Conservation (phyloP, 768 basidiomycete species). For the Cantharellus cinnabarinus region DNA sequence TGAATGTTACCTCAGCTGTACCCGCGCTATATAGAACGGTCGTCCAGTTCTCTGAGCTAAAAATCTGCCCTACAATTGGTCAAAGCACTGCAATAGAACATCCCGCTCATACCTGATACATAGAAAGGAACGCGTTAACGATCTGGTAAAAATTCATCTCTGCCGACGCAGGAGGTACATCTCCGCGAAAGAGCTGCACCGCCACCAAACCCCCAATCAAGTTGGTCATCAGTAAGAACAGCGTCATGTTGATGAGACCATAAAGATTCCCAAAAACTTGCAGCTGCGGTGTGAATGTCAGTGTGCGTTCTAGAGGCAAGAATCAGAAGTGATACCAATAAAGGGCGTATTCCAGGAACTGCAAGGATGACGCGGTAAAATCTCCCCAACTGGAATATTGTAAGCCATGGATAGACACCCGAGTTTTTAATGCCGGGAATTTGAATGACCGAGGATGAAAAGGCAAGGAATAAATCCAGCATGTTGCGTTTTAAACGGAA, state of each 20-base stretch:
- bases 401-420: slow-evolving; percentile 67
- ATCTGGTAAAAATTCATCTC: slow-evolving; percentile 62
- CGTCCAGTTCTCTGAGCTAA: slow-evolving; percentile 94
- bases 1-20: slow-evolving; percentile 35
- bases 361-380: slow-evolving; percentile 87
- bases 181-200: slow-evolving; percentile 72
- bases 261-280: slow-evolving; percentile 85
- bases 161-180: slow-evolving; percentile 27
- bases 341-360: slow-evolving; percentile 73
- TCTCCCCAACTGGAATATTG: slow-evolving; percentile 61
- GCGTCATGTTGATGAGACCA: slow-evolving; percentile 75
- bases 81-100: neutral
- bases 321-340: slow-evolving; percentile 36
- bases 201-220: slow-evolving; percentile 66
- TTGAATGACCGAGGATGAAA: slow-evolving; percentile 61
- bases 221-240: slow-evolving; percentile 79
- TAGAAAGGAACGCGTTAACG: slow-evolving; percentile 65
- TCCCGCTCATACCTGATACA: slow-evolving; percentile 34
- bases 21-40: slow-evolving; percentile 44
- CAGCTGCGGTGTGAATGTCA: slow-evolving; percentile 27
- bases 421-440: slow-evolving; percentile 55
- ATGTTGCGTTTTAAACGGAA: slow-evolving; percentile 38
- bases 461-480: slow-evolving; percentile 56
- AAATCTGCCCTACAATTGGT: slow-evolving; percentile 28
- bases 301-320: neutral